Percentiles rank a stretch among this genome's conserved stretches.
Conservation (phyloP, 2,329 filamentous ascomycete genomes). For the Neobulgaria alba region DNA sequence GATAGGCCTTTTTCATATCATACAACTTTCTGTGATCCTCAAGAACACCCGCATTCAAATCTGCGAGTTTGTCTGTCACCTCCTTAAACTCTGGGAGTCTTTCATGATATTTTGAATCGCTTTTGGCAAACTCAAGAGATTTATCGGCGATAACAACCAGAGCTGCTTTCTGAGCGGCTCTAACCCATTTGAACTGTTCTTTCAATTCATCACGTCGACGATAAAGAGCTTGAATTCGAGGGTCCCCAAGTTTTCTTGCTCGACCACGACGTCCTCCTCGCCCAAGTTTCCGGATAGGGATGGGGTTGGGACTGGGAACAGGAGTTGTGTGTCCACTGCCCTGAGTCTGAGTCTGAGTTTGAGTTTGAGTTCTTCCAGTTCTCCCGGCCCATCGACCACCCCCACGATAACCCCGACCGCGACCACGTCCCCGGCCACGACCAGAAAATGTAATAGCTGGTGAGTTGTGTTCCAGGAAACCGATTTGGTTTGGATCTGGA, state of each 20-base stretch:
- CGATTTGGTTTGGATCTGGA: background rate
- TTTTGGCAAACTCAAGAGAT: slow-evolving; percentile 16
- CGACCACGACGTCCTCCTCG: slow-evolving; percentile 14
- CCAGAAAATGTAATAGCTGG: slow-evolving; percentile 2
- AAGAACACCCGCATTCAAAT: background rate
- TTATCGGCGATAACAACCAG: slow-evolving; percentile 23
- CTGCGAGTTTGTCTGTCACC: slow-evolving; percentile 16
- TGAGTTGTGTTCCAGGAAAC: too few relatives aligned
- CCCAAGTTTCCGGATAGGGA: slow-evolving; percentile 7
- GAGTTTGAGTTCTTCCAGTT: too few relatives aligned
- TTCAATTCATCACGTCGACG: slow-evolving; percentile 23
- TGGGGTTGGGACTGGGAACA: background rate
- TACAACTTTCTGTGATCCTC: background rate
- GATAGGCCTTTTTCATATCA: background rate
- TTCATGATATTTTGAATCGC: slow-evolving; percentile 22
- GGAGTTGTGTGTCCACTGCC: background rate
- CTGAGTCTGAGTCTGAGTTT: too few relatives aligned
- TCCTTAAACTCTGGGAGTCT: slow-evolving; percentile 22
- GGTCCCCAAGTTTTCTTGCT: slow-evolving; percentile 7
- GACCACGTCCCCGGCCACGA: slow-evolving; percentile 20
- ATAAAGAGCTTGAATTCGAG: slow-evolving; percentile 22
- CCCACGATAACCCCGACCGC: slow-evolving; percentile 11
- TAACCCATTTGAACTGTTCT: slow-evolving; percentile 22
- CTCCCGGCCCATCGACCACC: slow-evolving; percentile 1
- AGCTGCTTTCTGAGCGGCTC: slow-evolving; percentile 18